Evolutionary conservation across 2,329 filamentous ascomycete genomes (phyloP).

Genomic region (Diaporthe australafricana): DNA sequence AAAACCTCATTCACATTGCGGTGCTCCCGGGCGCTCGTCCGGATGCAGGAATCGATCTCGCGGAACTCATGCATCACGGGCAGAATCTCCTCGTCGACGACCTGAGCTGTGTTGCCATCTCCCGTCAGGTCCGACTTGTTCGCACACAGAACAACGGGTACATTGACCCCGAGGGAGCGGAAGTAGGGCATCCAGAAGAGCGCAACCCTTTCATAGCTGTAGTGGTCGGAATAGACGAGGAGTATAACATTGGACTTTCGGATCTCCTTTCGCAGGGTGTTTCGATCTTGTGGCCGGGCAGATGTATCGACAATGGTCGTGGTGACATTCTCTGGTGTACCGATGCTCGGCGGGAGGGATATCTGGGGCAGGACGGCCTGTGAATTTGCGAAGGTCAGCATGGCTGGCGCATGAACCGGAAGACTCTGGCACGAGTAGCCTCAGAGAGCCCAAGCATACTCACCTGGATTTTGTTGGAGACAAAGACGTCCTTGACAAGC

Average conservation of each 20-base stretch:
- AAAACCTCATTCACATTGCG: slow-evolving; percentile 96
- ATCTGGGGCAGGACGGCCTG: slow-evolving; percentile 92
- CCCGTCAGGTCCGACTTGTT: slow-evolving; percentile 94
- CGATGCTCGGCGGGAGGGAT: slow-evolving; percentile 91
- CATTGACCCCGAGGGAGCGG: slow-evolving; percentile 96
- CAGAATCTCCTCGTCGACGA: slow-evolving; percentile 96
- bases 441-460: background rate
- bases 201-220: slow-evolving; percentile 97
- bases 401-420: background rate
- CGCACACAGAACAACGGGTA: slow-evolving; percentile 94
- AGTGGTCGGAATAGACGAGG: slow-evolving; percentile 97
- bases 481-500: slow-evolving; percentile 96
- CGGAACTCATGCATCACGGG: slow-evolving; percentile 99
- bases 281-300: slow-evolving; percentile 91
- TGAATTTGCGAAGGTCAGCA: background rate
- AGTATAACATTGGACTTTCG: slow-evolving; percentile 97
- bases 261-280: slow-evolving; percentile 90
- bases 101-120: slow-evolving; percentile 81
- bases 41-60: slow-evolving; percentile 97
- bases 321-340: slow-evolving; percentile 95
- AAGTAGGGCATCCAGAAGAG: slow-evolving; percentile 99
- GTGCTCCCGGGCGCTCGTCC: slow-evolving; percentile 91
- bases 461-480: slow-evolving; percentile 86
- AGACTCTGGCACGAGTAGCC: too few relatives aligned
- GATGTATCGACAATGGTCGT: slow-evolving; percentile 99